Percentiles rank a stretch among this genome's conserved stretches.
These are phyloP conservation scores for Meira nashicola DNA, from an alignment of 1,284 basidiomycete species.

Conservation along the genomic window DNA sequence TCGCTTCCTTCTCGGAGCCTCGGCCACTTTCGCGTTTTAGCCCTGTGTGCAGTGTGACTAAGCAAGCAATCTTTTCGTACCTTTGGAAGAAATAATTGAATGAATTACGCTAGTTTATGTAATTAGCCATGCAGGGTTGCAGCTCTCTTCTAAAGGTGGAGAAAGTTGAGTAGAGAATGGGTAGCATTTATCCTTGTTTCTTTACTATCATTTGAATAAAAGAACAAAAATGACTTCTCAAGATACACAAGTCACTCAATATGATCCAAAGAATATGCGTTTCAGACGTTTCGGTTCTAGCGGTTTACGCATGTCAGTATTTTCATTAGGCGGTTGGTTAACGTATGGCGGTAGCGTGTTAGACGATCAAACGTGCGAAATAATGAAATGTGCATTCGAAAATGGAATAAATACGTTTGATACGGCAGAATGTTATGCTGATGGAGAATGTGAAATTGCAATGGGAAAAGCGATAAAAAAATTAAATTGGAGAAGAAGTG, in stretches of 20 bases:
- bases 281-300: constrained; percentile 36
- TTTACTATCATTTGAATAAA: too few relatives aligned
- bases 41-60: too few relatives aligned
- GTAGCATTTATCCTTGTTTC: too few relatives aligned
- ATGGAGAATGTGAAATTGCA: constrained; percentile 67
- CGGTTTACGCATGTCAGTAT: constrained; percentile 36
- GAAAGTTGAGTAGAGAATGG: too few relatives aligned
- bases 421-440: constrained; percentile 66
- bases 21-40: too few relatives aligned
- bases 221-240: too few relatives aligned
- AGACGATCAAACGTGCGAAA: constrained; percentile 28
- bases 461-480: constrained; percentile 74
- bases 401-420: constrained; percentile 66
- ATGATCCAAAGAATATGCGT: constrained; percentile 40
- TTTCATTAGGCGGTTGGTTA: constrained; percentile 38
- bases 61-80: too few relatives aligned
- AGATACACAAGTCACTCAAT: not conserved
- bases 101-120: too few relatives aligned
- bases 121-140: too few relatives aligned
- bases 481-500: constrained; percentile 65
- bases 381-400: constrained; percentile 34
- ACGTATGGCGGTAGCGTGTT: constrained; percentile 37
- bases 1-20: too few relatives aligned
- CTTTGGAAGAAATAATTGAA: too few relatives aligned
- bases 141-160: too few relatives aligned